Conservation (phyloP, 306 rosid species). For the Begonia loranthoides region DNA sequence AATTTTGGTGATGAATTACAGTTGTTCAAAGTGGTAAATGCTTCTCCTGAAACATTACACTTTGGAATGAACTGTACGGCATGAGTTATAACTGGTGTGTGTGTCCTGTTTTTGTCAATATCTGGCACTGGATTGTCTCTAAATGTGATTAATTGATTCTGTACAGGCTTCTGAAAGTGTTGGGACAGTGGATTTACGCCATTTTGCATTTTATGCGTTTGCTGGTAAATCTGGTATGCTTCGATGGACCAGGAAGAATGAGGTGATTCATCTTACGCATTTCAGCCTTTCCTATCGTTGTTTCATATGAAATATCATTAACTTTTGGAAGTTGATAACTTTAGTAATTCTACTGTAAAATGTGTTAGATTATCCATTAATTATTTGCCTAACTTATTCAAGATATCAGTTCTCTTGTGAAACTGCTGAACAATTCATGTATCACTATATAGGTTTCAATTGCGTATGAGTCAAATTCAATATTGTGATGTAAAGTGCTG, state of each 20-base stretch:
- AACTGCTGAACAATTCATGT: too few species aligned
- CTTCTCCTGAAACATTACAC: background rate
- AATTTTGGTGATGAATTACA: too few species aligned
- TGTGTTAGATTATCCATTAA: too few species aligned
- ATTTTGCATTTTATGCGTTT: slow-evolving; percentile 85
- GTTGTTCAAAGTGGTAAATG: background rate
- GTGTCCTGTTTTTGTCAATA: background rate
- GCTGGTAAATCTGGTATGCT: slow-evolving; percentile 73
- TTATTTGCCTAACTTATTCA: too few species aligned
- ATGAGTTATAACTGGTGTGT: slow-evolving; percentile 1
- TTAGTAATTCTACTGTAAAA: too few species aligned
- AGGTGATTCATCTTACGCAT: slow-evolving; percentile 29
- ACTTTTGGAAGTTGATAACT: too few species aligned
- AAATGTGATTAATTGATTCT: slow-evolving; percentile 13
- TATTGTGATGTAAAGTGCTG: too few species aligned
- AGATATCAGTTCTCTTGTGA: too few species aligned
- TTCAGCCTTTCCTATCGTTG: background rate
- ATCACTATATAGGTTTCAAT: too few species aligned
- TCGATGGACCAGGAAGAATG: slow-evolving; percentile 74
- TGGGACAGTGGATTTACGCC: slow-evolving; percentile 73
- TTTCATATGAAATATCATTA: background rate
- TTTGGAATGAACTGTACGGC: background rate
- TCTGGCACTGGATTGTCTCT: slow-evolving; percentile 11
- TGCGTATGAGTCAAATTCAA: too few species aligned
- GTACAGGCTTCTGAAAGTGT: slow-evolving; percentile 56